Conservation (phyloP, 441 rosid genomes). For the Arabidopsis lyrata region DNA sequence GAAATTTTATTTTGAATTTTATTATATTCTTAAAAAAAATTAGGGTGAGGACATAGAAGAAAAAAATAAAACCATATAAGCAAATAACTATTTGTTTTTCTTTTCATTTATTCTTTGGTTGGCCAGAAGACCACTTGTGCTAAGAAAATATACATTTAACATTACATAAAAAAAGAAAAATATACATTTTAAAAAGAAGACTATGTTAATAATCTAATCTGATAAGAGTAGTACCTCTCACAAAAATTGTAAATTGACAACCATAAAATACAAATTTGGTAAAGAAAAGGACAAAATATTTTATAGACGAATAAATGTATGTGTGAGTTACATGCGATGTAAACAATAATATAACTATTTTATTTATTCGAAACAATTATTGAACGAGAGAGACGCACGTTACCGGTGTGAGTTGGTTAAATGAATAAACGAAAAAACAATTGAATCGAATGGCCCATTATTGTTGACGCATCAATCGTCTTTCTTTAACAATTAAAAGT, state of each 20-base stretch:
- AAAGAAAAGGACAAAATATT: neutral
- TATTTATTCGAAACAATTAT: slow-evolving; percentile 3
- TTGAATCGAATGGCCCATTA: neutral
- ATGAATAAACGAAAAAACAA: neutral
- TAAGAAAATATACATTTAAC: neutral
- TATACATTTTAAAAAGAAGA: no score
- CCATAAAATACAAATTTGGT: neutral
- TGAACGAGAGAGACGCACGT: slow-evolving; percentile 29
- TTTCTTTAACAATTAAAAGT: neutral
- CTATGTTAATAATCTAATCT: no score
- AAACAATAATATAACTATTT: neutral
- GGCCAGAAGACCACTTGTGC: neutral
- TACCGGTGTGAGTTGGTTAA: slow-evolving; percentile 22
- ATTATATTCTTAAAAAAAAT: no score
- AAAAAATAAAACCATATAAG: no score
- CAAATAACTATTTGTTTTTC: no score
- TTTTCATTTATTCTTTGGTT: neutral
- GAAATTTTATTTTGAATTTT: neutral
- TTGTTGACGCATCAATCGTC: slow-evolving; percentile 19
- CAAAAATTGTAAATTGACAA: neutral
- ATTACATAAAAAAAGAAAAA: no score
- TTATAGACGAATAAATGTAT: neutral
- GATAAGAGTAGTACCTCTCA: neutral
- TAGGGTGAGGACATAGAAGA: no score
- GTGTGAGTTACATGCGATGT: neutral